phyloP scores from a whole-genome alignment of 768 basidiomycete genomes.

The Russula vinacea region DNA sequence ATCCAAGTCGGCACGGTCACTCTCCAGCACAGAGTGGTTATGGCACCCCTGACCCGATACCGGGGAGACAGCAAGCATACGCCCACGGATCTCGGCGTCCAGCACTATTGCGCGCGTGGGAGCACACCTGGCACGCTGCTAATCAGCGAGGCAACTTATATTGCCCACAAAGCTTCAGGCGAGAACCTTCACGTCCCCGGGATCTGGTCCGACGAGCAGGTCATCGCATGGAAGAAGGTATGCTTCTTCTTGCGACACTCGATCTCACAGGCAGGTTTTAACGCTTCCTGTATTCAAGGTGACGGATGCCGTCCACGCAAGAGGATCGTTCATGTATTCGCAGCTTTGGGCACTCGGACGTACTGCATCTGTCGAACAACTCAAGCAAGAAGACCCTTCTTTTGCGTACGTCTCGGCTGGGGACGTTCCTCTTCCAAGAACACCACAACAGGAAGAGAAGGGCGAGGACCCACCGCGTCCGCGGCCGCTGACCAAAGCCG shows the following conservation, averaged over 20 bases:
- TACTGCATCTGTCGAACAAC: slow-evolving; percentile 31
- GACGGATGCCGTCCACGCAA: slow-evolving; percentile 34
- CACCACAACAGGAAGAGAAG: neutral
- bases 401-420: slow-evolving; percentile 35
- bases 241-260: slow-evolving; percentile 5
- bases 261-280: neutral
- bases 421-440: slow-evolving; percentile 20
- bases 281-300: slow-evolving; percentile 31
- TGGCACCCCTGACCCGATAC: slow-evolving; percentile 52
- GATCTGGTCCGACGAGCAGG: slow-evolving; percentile 50
- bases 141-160: slow-evolving; percentile 56
- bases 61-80: slow-evolving; percentile 40
- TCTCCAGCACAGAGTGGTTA: slow-evolving; percentile 51
- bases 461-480: neutral
- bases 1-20: slow-evolving; percentile 43
- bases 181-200: slow-evolving; percentile 42
- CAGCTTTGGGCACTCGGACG: slow-evolving; percentile 45
- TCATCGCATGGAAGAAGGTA: slow-evolving; percentile 53
- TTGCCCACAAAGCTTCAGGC: slow-evolving; percentile 51
- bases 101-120: slow-evolving; percentile 50
- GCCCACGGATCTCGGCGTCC: slow-evolving; percentile 38
- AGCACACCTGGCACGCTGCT: slow-evolving; percentile 36
- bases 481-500: slow-evolving; percentile 35
- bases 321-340: slow-evolving; percentile 41
- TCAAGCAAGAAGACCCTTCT: slow-evolving; percentile 30